Evolutionary conservation across 768 basidiomycete species (phyloP), one percentile per base, ranked within the genome.

Genomic region (Polyporus arcularius): DNA sequence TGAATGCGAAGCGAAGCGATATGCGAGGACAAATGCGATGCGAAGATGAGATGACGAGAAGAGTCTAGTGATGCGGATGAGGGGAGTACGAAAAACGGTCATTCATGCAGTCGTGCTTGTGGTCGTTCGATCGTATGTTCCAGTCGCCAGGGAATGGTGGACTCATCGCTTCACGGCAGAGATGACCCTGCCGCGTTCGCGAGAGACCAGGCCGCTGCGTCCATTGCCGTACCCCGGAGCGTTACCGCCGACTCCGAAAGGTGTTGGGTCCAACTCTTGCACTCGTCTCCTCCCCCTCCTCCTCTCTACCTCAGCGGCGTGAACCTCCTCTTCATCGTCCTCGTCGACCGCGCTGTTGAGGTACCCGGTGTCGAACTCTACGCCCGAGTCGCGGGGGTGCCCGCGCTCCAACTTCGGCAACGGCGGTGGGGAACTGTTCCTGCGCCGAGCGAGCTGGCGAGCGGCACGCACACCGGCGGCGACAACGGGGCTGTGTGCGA

Each of bases 181-280:
- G 30, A 48, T 45, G 1, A 26, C 21, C 40, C 61, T 41, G 21
- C 58, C 66, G 6, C 77, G 74, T 56, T 76, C 76, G 47, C 79
- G 76, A 42, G 77, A 75, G 67, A 82, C 63, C 52, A 90, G 71
- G 7, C 88, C 89, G 64, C 87, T 89, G 53, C 88, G 82, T 54
- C 88, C 88, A 43, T 75, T 75, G 5, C 87, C 88, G 60, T 74
- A 85, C 9, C 88, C 88, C 40, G 87, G 87, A 2, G 83, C 86
- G 40, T 78, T 74, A n/a, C 73, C 38, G 31, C 62, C 67, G 2
- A 48, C 47, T 26, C 48, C 73, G 38, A 75, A 12, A 39, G 74
- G 49, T 66, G 66, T 32, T 73, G 75, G 81, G 45, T 82, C 80
- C 53, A 88, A 72, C 67, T 87, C 85, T 6, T 84, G 79, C 8